Evolutionary conservation across 1,284 basidiomycete species (phyloP).

Genomic region (Porodaedalea pini): DNA sequence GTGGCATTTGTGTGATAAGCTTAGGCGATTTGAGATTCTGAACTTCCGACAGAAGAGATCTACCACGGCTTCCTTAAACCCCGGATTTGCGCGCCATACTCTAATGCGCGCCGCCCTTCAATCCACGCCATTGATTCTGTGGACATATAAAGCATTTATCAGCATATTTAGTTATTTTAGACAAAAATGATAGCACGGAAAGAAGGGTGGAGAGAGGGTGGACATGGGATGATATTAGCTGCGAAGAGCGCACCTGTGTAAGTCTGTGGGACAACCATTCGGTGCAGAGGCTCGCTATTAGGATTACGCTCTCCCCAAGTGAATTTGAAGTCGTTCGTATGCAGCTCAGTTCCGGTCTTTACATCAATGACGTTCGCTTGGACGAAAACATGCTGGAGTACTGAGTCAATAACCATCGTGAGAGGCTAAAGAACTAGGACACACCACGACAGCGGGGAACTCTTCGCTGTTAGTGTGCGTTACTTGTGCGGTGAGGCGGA

Average conservation of each 20-base stretch:
- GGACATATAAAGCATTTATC: slow-evolving; percentile 6
- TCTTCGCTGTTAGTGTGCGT: slow-evolving; percentile 48
- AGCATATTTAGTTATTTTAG: background rate
- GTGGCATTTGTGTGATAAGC: too few relatives aligned
- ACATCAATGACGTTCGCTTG: slow-evolving; percentile 76
- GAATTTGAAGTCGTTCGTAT: slow-evolving; percentile 71
- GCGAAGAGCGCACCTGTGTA: slow-evolving; percentile 53
- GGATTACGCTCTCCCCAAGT: slow-evolving; percentile 52
- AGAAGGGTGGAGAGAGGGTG: background rate
- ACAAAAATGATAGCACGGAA: background rate
- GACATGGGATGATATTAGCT: background rate
- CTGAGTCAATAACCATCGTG: background rate
- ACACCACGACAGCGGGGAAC: slow-evolving; percentile 50
- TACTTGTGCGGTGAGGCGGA: slow-evolving; percentile 67
- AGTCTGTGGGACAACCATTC: slow-evolving; percentile 67
- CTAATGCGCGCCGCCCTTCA: slow-evolving; percentile 68
- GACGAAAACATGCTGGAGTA: slow-evolving; percentile 64
- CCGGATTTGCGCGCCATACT: slow-evolving; percentile 57
- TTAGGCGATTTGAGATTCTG: too few relatives aligned
- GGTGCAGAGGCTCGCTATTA: slow-evolving; percentile 37
- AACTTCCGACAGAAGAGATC: background rate
- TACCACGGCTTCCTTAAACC: slow-evolving; percentile 28
- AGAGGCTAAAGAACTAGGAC: slow-evolving; percentile 25
- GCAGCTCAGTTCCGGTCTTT: slow-evolving; percentile 61
- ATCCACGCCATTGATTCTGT: slow-evolving; percentile 80